A percentile compares a stretch with the other conserved stretches of the same genome.
phyloP scores from a whole-genome alignment of 306 rosid species.

The Luffa aegyptiaca region DNA sequence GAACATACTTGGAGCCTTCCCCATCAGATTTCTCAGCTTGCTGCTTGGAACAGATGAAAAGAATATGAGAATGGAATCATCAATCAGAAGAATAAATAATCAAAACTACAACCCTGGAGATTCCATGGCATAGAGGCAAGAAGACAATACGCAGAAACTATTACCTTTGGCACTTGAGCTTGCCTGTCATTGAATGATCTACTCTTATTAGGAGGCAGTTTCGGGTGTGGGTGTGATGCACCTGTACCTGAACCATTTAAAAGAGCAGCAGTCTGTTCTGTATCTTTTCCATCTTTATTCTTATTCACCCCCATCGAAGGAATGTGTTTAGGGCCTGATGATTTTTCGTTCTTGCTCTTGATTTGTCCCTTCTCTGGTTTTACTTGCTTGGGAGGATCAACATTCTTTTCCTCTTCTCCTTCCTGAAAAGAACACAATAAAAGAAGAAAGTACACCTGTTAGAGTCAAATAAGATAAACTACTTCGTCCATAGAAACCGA shows the following conservation, averaged over 20 bases:
- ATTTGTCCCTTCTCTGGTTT: slow-evolving; percentile 36
- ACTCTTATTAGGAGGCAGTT: slow-evolving; percentile 40
- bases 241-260: slow-evolving; percentile 47
- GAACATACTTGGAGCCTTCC: slow-evolving; percentile 38
- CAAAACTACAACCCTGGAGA: background rate
- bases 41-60: slow-evolving; percentile 37
- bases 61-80: slow-evolving; percentile 21
- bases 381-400: slow-evolving; percentile 24
- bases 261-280: slow-evolving; percentile 33
- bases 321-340: slow-evolving; percentile 25
- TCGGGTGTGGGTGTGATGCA: slow-evolving; percentile 31
- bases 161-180: slow-evolving; percentile 43
- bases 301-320: slow-evolving; percentile 27
- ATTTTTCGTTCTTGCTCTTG: slow-evolving; percentile 46
- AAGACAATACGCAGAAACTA: slow-evolving; percentile 12
- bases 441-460: slow-evolving; percentile 7
- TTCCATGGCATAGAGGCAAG: background rate
- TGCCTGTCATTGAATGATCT: slow-evolving; percentile 34
- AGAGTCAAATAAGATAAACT: slow-evolving; percentile 13
- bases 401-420: slow-evolving; percentile 32
- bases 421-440: slow-evolving; percentile 23
- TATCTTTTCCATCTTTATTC: slow-evolving; percentile 54
- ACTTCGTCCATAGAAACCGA: slow-evolving; percentile 1
- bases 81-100: slow-evolving; percentile 13
- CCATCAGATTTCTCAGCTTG: slow-evolving; percentile 56